Conservation (phyloP, 1,284 basidiomycete species). For the Leccinum glutinopallens region DNA sequence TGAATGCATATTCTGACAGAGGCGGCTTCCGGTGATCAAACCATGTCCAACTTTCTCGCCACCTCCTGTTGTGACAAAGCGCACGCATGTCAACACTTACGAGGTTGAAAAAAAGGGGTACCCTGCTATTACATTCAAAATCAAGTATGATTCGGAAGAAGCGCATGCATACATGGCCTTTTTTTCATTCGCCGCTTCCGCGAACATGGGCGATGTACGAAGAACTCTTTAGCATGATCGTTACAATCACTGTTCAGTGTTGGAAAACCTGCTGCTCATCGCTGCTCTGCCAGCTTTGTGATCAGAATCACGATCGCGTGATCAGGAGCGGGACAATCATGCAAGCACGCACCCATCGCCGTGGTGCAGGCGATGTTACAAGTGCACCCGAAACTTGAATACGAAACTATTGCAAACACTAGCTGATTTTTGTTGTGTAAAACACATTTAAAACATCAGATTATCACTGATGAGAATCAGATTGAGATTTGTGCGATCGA, state of each 20-base stretch:
- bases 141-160: not conserved
- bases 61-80: slow-evolving; percentile 1
- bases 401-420: not conserved
- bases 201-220: not conserved
- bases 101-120: not conserved
- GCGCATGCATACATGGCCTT: not conserved
- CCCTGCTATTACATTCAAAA: not conserved
- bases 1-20: slow-evolving; percentile 2
- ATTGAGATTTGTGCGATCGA: not conserved
- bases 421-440: not conserved
- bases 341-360: not conserved
- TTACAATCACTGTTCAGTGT: not conserved
- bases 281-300: not conserved
- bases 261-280: not conserved
- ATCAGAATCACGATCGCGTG: not conserved
- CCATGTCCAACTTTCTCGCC: not conserved
- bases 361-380: not conserved
- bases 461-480: not conserved
- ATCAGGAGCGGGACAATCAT: not conserved
- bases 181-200: not conserved
- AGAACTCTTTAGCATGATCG: not conserved
- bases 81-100: not conserved
- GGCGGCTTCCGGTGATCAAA: slow-evolving; percentile 22
- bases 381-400: not conserved
- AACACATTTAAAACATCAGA: not conserved